These are phyloP conservation scores for Pythium grandisporangium DNA, from an alignment of 352 stramenopile genomes.

Conservation along the genomic window DNA sequence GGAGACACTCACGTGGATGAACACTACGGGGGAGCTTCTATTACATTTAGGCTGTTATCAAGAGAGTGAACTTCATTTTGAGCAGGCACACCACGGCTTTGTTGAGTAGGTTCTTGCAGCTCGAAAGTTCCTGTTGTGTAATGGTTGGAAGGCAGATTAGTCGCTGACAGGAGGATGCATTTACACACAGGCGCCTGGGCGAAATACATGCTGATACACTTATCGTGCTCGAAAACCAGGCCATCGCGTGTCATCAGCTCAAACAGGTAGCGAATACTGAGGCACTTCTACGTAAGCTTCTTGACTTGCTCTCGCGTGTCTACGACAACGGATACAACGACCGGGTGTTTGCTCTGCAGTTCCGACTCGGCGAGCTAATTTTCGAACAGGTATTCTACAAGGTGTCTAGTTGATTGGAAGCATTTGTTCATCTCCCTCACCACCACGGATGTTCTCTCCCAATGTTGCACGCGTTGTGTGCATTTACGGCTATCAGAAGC, in stretches of 20 bases:
- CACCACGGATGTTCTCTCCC: too few relatives aligned
- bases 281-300: constrained; percentile 18
- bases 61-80: constrained; percentile 27
- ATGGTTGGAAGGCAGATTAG: background rate
- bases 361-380: constrained; percentile 21
- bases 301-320: constrained; percentile 13
- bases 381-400: constrained; percentile 38
- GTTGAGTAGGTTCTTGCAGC: constrained; percentile 12
- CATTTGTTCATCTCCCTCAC: too few relatives aligned
- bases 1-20: constrained; percentile 38
- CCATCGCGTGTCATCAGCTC: constrained; percentile 16
- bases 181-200: constrained; percentile 17
- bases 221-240: constrained; percentile 36
- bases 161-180: background rate
- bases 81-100: constrained; percentile 19
- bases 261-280: constrained; percentile 11
- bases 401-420: too few relatives aligned
- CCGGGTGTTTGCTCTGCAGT: constrained; percentile 25
- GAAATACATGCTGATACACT: constrained; percentile 20
- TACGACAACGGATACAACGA: constrained; percentile 47
- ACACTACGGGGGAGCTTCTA: constrained; percentile 26
- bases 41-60: constrained; percentile 11
- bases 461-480: too few relatives aligned
- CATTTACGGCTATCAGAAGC: too few relatives aligned
- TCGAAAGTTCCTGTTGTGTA: too few relatives aligned